Evolutionary conservation across 2,329 filamentous ascomycete genomes (phyloP).

Genomic region (Colletotrichum spaethianum): DNA sequence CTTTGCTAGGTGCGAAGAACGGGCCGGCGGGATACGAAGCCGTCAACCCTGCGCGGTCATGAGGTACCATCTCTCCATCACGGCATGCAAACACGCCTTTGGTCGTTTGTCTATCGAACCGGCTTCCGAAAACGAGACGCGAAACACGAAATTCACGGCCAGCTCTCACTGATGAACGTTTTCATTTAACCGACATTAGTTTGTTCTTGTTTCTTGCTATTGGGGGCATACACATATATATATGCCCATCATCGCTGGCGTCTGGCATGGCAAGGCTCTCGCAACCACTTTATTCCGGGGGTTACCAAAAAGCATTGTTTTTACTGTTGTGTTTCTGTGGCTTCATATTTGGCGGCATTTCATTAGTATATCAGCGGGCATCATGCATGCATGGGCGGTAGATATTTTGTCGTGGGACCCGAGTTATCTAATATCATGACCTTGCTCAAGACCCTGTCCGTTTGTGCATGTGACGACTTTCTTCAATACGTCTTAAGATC

Average conservation of each 20-base stretch:
- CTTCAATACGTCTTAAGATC: background rate
- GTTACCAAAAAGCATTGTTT: slow-evolving; percentile 3
- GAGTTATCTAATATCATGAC: background rate
- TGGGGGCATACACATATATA: background rate
- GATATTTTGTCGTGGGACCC: background rate
- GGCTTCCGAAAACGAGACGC: background rate
- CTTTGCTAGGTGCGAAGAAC: slow-evolving; percentile 25
- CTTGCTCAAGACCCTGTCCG: background rate
- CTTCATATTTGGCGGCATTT: background rate
- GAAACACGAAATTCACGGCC: slow-evolving; percentile 9
- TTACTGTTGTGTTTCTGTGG: background rate
- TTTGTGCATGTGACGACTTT: background rate
- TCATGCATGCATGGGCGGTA: background rate
- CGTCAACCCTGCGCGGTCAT: slow-evolving; percentile 26
- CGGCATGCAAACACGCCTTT: background rate
- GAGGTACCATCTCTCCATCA: background rate
- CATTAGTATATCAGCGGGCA: background rate
- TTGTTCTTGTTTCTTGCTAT: background rate
- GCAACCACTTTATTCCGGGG: background rate
- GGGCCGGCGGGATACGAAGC: slow-evolving; percentile 24
- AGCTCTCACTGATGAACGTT: background rate
- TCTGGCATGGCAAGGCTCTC: slow-evolving; percentile 4
- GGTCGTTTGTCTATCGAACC: background rate
- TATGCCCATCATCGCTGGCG: slow-evolving; percentile 15
- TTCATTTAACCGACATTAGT: background rate